Percentiles rank a stretch among this genome's conserved stretches.
Conservation (phyloP, 768 basidiomycete genomes). For the Nevesoporus exiguus region DNA sequence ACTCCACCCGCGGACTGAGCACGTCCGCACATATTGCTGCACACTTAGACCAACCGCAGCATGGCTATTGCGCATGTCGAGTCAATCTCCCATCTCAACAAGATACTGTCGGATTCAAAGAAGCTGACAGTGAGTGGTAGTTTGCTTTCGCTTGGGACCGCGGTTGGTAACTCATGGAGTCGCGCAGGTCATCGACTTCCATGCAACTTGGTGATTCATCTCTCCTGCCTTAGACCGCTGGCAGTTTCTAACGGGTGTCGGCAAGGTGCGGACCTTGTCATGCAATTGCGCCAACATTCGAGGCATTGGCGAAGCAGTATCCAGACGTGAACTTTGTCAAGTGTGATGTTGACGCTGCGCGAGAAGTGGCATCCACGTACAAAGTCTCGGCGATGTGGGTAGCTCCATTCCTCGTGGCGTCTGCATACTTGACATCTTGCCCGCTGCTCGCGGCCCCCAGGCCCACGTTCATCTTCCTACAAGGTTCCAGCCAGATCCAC, state of each 20-base stretch:
- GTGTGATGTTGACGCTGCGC: constrained; percentile 71
- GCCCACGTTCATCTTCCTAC: constrained; percentile 83
- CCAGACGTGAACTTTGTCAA: constrained; percentile 77
- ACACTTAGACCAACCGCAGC: neutral
- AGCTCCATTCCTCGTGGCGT: neutral
- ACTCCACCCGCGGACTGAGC: neutral
- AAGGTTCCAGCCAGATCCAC: constrained; percentile 63
- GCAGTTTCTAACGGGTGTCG: constrained; percentile 6
- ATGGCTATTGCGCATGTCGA: constrained; percentile 64
- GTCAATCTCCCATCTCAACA: constrained; percentile 61
- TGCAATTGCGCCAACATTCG: constrained; percentile 73
- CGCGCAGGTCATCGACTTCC: constrained; percentile 77
- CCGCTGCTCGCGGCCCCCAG: constrained; percentile 32
- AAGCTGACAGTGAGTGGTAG: constrained; percentile 56
- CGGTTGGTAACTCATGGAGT: neutral
- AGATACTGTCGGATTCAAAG: constrained; percentile 53
- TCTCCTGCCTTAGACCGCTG: constrained; percentile 1
- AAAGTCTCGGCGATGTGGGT: constrained; percentile 70
- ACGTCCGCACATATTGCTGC: neutral
- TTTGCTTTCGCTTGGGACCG: neutral
- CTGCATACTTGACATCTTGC: neutral
- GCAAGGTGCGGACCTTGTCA: constrained; percentile 85
- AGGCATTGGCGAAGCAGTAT: constrained; percentile 66
- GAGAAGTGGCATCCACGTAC: constrained; percentile 64
- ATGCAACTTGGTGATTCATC: constrained; percentile 66